These are phyloP conservation scores for Thamnidium elegans DNA, from an alignment of 192 early-diverging fungal species.

Conservation along the genomic window DNA sequence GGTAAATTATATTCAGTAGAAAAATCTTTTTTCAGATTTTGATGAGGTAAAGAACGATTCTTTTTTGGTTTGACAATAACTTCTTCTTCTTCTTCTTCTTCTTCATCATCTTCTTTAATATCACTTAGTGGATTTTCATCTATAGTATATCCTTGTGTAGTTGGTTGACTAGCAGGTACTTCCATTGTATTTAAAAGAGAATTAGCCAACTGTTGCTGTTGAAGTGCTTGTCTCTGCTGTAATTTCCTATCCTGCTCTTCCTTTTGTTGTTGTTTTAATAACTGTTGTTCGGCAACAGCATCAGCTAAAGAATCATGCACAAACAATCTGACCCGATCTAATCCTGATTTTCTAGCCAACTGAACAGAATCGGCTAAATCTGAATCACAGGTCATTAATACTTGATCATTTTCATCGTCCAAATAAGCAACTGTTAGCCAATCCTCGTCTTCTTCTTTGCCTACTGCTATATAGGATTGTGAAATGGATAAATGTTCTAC, in stretches of 20 bases:
- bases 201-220: not conserved
- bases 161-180: constrained; percentile 3
- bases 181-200: not conserved
- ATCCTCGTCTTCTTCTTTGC: constrained; percentile 29
- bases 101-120: not conserved
- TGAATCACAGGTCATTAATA: constrained; percentile 65
- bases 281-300: not conserved
- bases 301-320: constrained; percentile 40
- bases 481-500: constrained; percentile 29
- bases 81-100: not conserved
- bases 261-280: constrained; percentile 1
- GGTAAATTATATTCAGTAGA: constrained; percentile 1
- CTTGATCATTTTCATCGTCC: constrained; percentile 87
- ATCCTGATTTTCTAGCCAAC: constrained; percentile 68
- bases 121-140: not conserved
- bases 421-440: constrained; percentile 60
- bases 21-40: not conserved
- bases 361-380: constrained; percentile 81
- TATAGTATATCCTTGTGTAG: constrained; percentile 5
- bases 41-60: not conserved
- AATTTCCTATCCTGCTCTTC: not conserved
- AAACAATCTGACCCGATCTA: constrained; percentile 70
- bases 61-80: not conserved
- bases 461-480: constrained; percentile 22
- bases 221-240: not conserved